Evolutionary conservation across 106 monocot genomes (phyloP).

Genomic region (Triglochin maritima): DNA sequence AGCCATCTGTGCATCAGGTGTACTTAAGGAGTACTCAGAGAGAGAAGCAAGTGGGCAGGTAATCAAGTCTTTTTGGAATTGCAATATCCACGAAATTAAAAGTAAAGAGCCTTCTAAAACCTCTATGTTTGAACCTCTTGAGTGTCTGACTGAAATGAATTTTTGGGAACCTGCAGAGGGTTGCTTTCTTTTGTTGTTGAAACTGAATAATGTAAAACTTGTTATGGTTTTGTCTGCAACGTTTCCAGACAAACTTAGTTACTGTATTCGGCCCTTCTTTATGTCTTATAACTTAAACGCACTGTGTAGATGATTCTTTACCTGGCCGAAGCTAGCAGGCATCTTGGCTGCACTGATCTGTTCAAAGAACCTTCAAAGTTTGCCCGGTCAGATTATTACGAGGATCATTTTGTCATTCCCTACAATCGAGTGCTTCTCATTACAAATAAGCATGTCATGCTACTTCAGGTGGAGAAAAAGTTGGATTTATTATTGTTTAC

Average conservation of each 20-base stretch:
- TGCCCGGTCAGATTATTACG: constrained; percentile 98
- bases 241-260: no score
- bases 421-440: constrained; percentile 73
- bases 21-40: constrained; percentile 64
- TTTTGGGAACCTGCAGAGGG: no score
- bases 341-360: constrained; percentile 86
- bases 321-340: constrained; percentile 87
- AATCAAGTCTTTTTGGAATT: neutral
- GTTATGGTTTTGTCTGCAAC: no score
- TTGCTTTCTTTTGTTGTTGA: no score
- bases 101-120: no score
- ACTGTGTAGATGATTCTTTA: constrained; percentile 83
- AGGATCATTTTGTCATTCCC: constrained; percentile 74
- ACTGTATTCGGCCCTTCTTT: no score
- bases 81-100: no score
- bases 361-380: constrained; percentile 98
- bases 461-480: constrained; percentile 54
- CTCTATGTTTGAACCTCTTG: no score
- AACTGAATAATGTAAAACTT: no score
- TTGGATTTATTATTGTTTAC: neutral
- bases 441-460: constrained; percentile 86
- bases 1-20: constrained; percentile 72
- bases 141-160: no score
- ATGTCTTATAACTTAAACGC: neutral
- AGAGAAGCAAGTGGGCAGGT: constrained; percentile 90